Percentiles rank a stretch among this genome's conserved stretches.
Evolutionary conservation across 768 basidiomycete genomes (phyloP).

Genomic region (Chalciporus chontae): DNA sequence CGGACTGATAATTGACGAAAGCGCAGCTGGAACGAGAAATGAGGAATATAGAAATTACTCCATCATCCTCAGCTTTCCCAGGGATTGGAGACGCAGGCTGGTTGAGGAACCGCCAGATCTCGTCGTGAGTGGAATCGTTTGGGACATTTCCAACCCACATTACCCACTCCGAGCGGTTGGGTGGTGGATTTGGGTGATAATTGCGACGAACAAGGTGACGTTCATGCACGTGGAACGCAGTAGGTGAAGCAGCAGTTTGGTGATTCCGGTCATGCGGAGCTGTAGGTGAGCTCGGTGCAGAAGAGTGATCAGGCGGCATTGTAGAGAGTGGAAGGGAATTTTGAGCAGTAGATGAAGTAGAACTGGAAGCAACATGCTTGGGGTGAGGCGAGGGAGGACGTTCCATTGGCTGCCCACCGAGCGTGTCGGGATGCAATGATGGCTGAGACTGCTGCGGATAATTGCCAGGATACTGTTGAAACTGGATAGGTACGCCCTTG

Average conservation of each 20-base stretch:
- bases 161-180: conserved; percentile 84
- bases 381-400: conserved; percentile 11
- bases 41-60: conserved; percentile 83
- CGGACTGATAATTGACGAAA: conserved; percentile 82
- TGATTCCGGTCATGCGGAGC: neutral
- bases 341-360: neutral
- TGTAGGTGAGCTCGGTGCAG: conserved; percentile 1
- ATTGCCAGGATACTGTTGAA: conserved; percentile 31
- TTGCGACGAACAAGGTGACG: conserved; percentile 42
- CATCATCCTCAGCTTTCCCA: conserved; percentile 30
- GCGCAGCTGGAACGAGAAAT: conserved; percentile 95
- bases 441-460: conserved; percentile 26
- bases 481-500: conserved; percentile 26
- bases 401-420: conserved; percentile 16
- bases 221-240: conserved; percentile 15
- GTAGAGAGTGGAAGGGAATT: neutral
- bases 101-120: conserved; percentile 84
- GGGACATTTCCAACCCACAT: conserved; percentile 98
- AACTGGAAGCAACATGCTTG: neutral
- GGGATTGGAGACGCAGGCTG: conserved; percentile 19
- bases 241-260: conserved; percentile 4
- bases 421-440: conserved; percentile 18
- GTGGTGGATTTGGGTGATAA: conserved; percentile 70
- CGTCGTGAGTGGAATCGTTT: conserved; percentile 75
- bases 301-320: conserved; percentile 5